Conservation (phyloP, 2,329 filamentous ascomycete species). For the Lachnellula suecica region DNA sequence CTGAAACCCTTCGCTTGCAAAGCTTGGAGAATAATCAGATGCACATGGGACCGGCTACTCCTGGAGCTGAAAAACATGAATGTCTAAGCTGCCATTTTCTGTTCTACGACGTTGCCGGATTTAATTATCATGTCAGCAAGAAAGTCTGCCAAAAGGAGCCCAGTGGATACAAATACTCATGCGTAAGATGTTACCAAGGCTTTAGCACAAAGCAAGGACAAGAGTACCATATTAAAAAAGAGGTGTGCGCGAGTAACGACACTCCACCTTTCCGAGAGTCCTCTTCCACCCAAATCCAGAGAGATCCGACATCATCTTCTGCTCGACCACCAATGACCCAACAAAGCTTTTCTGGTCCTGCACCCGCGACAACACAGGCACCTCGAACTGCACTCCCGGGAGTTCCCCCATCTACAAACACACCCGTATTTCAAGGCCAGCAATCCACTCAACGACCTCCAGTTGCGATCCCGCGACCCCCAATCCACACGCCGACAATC, state of each 20-base stretch:
- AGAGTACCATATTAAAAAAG: slow-evolving; percentile 18
- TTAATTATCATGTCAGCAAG: slow-evolving; percentile 16
- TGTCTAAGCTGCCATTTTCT: slow-evolving; percentile 1
- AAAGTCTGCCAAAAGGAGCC: slow-evolving; percentile 15
- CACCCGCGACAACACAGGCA: neutral
- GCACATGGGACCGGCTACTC: neutral
- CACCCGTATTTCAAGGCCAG: neutral
- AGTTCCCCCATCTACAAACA: neutral
- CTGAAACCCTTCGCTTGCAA: neutral
- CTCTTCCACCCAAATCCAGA: neutral
- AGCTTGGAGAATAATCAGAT: neutral
- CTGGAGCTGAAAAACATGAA: neutral
- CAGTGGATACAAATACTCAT: slow-evolving; percentile 19
- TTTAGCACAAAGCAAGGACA: slow-evolving; percentile 24
- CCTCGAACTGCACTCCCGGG: neutral
- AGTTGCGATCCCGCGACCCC: slow-evolving; percentile 1
- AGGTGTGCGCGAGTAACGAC: slow-evolving; percentile 5
- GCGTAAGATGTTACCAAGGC: slow-evolving; percentile 17
- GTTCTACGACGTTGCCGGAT: slow-evolving; percentile 6
- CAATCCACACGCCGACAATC: slow-evolving; percentile 1
- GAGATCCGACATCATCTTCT: neutral
- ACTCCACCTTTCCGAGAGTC: slow-evolving; percentile 1
- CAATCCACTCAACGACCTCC: neutral
- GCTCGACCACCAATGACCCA: neutral
- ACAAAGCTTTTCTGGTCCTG: neutral